Evolutionary conservation across 2,329 filamentous ascomycete genomes (phyloP).

Genomic region (Ophiostoma pallidulum): DNA sequence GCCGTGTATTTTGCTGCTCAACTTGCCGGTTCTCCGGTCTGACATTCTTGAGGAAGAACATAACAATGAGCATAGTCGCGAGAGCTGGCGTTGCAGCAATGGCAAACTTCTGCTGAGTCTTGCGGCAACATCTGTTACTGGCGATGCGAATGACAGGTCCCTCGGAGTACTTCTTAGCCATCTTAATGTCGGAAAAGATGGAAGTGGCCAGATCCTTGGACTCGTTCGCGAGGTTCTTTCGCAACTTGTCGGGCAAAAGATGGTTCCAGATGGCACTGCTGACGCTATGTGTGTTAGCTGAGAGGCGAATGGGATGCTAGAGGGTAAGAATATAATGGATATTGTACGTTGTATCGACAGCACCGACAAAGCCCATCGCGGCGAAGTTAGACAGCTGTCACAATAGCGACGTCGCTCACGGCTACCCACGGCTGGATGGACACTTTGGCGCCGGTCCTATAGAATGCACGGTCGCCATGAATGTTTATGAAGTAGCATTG

Average conservation of each 20-base stretch:
- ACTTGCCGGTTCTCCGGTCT: not conserved
- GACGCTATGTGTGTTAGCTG: slow-evolving; percentile 40
- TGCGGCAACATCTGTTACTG: slow-evolving; percentile 35
- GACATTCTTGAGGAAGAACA: slow-evolving; percentile 10
- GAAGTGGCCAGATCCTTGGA: slow-evolving; percentile 27
- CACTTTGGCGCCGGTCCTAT: slow-evolving; percentile 39
- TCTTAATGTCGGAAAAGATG: slow-evolving; percentile 19
- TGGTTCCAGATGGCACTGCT: slow-evolving; percentile 55
- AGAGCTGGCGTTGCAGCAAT: slow-evolving; percentile 3
- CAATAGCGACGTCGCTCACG: slow-evolving; percentile 48
- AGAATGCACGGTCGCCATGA: slow-evolving; percentile 49
- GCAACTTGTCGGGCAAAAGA: slow-evolving; percentile 32
- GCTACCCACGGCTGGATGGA: slow-evolving; percentile 32
- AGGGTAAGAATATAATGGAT: slow-evolving; percentile 22
- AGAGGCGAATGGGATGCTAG: too few species aligned
- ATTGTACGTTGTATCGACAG: slow-evolving; percentile 34
- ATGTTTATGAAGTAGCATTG: slow-evolving; percentile 46
- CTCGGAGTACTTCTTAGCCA: slow-evolving; percentile 28
- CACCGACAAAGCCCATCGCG: slow-evolving; percentile 50
- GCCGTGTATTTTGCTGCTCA: too few species aligned
- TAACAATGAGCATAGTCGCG: slow-evolving; percentile 6
- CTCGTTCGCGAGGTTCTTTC: slow-evolving; percentile 10
- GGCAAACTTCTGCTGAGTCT: slow-evolving; percentile 35
- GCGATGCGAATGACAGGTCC: slow-evolving; percentile 33
- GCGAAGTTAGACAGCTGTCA: slow-evolving; percentile 54